Conservation (phyloP, 371 early-diverging fungal genomes). For the Chytridium lagenaria region DNA sequence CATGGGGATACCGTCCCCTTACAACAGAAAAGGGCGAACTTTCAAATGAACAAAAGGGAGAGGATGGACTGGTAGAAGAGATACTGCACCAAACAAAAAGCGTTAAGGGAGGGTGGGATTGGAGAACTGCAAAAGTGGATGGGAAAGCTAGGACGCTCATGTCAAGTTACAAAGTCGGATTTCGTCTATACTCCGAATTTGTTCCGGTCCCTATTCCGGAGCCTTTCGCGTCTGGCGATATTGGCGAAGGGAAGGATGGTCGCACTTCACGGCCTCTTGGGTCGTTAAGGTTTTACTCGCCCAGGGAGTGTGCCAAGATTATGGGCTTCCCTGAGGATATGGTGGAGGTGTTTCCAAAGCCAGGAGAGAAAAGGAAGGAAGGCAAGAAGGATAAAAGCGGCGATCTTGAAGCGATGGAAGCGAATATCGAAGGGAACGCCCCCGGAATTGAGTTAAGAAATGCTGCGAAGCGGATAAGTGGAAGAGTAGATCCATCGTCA, state of each 20-base stretch:
- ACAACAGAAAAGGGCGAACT: too few relatives aligned
- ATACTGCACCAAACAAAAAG: too few relatives aligned
- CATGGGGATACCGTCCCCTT: not conserved
- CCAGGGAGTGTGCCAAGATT: slow-evolving; percentile 32
- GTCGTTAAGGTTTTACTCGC: slow-evolving; percentile 27
- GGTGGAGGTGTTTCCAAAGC: too few relatives aligned
- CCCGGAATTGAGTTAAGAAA: not conserved
- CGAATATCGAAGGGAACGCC: not conserved
- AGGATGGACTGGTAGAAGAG: too few relatives aligned
- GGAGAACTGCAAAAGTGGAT: slow-evolving; percentile 26
- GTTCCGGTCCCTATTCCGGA: slow-evolving; percentile 23
- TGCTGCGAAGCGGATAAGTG: too few relatives aligned
- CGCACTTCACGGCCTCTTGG: not conserved
- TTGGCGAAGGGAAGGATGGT: not conserved
- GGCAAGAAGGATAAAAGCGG: too few relatives aligned
- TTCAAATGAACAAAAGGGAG: not conserved
- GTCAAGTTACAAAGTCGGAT: slow-evolving; percentile 30
- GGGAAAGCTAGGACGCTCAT: slow-evolving; percentile 27
- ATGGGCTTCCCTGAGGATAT: slow-evolving; percentile 37
- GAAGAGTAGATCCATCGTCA: too few relatives aligned
- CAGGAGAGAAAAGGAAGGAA: too few relatives aligned
- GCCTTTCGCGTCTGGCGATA: not conserved
- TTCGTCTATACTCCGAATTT: slow-evolving; percentile 30
- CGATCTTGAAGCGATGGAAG: not conserved
- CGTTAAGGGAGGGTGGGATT: not conserved